Percentiles rank a stretch among this genome's conserved stretches.
These are phyloP conservation scores for Ailanthus altissimus DNA, from an alignment of 345 rosid species.

Conservation along the genomic window DNA sequence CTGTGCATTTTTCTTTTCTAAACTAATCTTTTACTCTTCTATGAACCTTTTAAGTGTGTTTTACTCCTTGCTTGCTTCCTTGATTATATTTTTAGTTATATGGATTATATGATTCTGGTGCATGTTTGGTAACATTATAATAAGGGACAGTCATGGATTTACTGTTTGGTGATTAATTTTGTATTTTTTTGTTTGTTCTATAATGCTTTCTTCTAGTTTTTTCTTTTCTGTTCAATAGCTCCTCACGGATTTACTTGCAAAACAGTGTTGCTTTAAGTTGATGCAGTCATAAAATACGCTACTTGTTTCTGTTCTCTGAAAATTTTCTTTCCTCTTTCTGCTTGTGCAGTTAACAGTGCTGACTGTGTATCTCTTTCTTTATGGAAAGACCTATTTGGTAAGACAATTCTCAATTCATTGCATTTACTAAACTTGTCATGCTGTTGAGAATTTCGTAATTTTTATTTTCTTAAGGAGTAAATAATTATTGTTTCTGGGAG, in stretches of 20 bases:
- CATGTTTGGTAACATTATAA: background rate
- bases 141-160: background rate
- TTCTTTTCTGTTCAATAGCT: background rate
- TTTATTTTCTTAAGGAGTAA: background rate
- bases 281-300: background rate
- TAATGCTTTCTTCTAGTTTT: background rate
- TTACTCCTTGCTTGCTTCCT: background rate
- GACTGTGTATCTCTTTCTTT: constrained; percentile 81
- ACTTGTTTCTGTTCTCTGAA: constrained; percentile 15
- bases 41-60: background rate
- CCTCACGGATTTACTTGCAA: background rate
- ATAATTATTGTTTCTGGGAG: background rate
- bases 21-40: background rate
- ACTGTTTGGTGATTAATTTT: background rate
- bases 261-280: background rate
- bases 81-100: background rate
- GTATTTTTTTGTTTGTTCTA: background rate
- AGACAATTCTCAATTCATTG: constrained; percentile 24
- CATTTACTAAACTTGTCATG: constrained; percentile 2
- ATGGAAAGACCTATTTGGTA: constrained; percentile 94
- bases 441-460: constrained; percentile 8
- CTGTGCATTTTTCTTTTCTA: constrained; percentile 4
- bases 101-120: background rate
- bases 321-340: constrained; percentile 21
- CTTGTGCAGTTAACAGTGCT: constrained; percentile 84